A percentile compares a stretch with the other conserved stretches of the same genome.
Conservation (phyloP, 202 grass and related monocot species). For the Panicum virgatum region DNA sequence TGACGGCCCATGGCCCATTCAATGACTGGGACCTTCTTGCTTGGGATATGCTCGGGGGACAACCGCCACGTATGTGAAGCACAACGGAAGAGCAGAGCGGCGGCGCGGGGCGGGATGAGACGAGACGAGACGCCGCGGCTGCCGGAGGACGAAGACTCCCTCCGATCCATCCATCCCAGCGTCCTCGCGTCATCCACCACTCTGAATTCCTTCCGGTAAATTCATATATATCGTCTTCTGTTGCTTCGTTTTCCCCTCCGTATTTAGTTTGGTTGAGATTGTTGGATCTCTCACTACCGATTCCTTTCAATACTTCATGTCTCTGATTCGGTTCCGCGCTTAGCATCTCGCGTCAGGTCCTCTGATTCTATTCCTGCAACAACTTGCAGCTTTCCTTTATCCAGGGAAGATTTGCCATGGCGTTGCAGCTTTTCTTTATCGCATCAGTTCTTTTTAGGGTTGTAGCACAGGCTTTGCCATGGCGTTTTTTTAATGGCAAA, state of each 20-base stretch:
- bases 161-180: neutral
- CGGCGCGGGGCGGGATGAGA: neutral
- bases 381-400: neutral
- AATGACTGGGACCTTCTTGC: no score
- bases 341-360: neutral
- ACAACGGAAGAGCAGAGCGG: neutral
- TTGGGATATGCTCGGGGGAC: no score
- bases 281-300: neutral
- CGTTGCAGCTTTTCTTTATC: no score
- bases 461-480: no score
- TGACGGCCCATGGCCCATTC: no score
- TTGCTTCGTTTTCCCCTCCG: no score
- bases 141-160: neutral
- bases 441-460: neutral
- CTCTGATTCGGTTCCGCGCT: neutral
- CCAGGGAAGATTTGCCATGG: no score
- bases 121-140: neutral
- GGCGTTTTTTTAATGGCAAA: no score
- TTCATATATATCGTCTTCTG: neutral
- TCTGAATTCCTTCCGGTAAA: neutral
- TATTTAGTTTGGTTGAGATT: neutral
- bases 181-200: neutral
- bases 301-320: neutral
- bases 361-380: no score
- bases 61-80: no score